Evolutionary conservation across 345 rosid species (phyloP), one percentile per base, ranked within the genome.

Genomic region (Rhodamnia rubescens): DNA sequence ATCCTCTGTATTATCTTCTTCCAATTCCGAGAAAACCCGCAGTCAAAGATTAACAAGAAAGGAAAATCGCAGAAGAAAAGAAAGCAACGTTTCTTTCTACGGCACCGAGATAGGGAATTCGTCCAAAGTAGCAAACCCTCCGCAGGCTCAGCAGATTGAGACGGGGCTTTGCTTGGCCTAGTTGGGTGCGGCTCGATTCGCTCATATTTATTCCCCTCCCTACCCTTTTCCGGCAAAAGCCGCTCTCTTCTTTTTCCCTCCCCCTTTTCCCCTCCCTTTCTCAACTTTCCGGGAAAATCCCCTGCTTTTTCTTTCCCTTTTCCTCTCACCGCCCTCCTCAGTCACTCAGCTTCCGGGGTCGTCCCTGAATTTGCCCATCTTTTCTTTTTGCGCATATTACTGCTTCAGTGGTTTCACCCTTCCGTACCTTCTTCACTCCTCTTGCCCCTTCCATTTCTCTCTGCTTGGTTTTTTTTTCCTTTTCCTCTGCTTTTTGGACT

Each of bases 401-500:
- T 5, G 75, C 78, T 69, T 18, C 78, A 32, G 78, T 18, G 47
- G 47, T 36, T 36, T 69, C 47, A 9, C 78, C 78, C 78, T 69
- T 69, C 47, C 78, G 24, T 8, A 36, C 78, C 47, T 18, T 8
- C 47, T 1, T 64, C 78, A 8, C 78, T 40, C 47, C 13, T 69
- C 78, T 59, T 59, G 74, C 74, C 13, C 13, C 14, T 27, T 59
- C 40, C 74, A 13, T 59, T 7, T 29, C 74, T 29, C 74, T 61
- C 32, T 16, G 47, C 80, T 20, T 21, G 26, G 13, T 36, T 51
- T 36, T 51, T 50, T 42, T 74, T 74, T 59, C 92, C 88, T 86
- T 87, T 90, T 87, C 64, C 95, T 89, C 90, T 90, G 88, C 88
- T 85, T 88, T 90, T 89, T 89, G 88, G 87, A 87, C 89, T 87